Conservation (phyloP, 352 stramenopile genomes). For the Phytophthora ohioensis region DNA sequence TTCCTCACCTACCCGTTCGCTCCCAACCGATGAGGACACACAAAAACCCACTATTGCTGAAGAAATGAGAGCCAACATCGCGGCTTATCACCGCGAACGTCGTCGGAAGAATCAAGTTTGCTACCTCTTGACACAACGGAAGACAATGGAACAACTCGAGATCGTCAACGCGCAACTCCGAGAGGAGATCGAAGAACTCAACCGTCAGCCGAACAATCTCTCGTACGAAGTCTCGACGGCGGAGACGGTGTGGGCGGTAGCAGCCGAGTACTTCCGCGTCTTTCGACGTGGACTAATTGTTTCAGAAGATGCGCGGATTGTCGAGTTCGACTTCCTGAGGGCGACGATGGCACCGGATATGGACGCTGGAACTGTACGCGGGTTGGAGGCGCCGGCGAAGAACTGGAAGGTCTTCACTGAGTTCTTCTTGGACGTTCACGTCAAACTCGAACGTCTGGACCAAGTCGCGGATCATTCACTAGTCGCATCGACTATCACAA, state of each 20-base stretch:
- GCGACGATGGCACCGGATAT: not conserved
- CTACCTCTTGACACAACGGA: not conserved
- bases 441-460: not conserved
- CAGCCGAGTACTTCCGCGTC: conserved; percentile 2
- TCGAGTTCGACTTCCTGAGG: conserved; percentile 1
- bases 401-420: conserved; percentile 9
- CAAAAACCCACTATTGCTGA: too few species aligned
- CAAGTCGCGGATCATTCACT: not conserved
- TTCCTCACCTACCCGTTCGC: too few species aligned
- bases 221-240: not conserved
- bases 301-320: not conserved
- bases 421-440: not conserved
- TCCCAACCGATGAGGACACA: too few species aligned
- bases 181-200: conserved; percentile 3
- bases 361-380: conserved; percentile 1
- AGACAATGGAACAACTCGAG: not conserved
- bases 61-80: not conserved
- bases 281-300: conserved; percentile 1
- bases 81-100: conserved; percentile 1
- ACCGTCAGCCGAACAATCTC: not conserved
- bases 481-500: not conserved
- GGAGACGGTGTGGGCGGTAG: conserved; percentile 5
- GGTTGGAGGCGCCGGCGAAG: conserved; percentile 1
- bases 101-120: not conserved
- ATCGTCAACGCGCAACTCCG: not conserved